Percentiles rank a stretch among this genome's conserved stretches.
phyloP scores from a whole-genome alignment of 345 rosid species.

The Euclidium syriacum region DNA sequence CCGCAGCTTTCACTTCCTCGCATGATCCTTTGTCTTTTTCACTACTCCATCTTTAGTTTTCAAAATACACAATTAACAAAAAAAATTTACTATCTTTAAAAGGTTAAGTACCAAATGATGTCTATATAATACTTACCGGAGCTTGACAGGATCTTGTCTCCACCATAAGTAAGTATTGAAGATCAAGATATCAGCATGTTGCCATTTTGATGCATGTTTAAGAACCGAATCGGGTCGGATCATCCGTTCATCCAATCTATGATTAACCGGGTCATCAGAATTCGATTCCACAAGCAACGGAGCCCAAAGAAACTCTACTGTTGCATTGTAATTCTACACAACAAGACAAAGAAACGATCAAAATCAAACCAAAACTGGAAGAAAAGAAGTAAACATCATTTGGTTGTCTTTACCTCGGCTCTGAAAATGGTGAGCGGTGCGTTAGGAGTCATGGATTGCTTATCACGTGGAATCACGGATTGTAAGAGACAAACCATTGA shows the following conservation, averaged over 20 bases:
- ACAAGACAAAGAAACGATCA: not conserved
- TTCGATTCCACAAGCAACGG: conserved; percentile 94
- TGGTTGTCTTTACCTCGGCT: conserved; percentile 50
- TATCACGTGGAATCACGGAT: conserved; percentile 66
- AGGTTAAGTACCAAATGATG: not conserved
- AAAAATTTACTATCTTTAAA: no score
- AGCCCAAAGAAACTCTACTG: conserved; percentile 92
- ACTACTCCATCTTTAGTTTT: conserved; percentile 72
- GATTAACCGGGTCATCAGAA: conserved; percentile 97
- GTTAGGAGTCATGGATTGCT: conserved; percentile 84
- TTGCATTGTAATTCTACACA: conserved; percentile 82
- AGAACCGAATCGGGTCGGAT: conserved; percentile 88
- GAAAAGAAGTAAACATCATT: not conserved
- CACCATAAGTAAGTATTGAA: conserved; percentile 98
- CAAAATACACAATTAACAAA: not conserved
- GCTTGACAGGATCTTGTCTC: conserved; percentile 94
- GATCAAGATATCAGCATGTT: conserved; percentile 80
- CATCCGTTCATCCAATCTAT: conserved; percentile 66
- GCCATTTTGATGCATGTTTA: conserved; percentile 84
- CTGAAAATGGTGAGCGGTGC: conserved; percentile 85
- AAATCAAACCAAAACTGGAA: not conserved
- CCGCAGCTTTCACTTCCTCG: conserved; percentile 68
- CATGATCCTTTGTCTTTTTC: conserved; percentile 56
- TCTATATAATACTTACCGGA: conserved; percentile 43
- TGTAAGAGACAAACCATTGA: conserved; percentile 91